A percentile compares a stretch with the other conserved stretches of the same genome.
phyloP scores from a whole-genome alignment of 2,329 filamentous ascomycete genomes.

The Arthrobotrys conoides region DNA sequence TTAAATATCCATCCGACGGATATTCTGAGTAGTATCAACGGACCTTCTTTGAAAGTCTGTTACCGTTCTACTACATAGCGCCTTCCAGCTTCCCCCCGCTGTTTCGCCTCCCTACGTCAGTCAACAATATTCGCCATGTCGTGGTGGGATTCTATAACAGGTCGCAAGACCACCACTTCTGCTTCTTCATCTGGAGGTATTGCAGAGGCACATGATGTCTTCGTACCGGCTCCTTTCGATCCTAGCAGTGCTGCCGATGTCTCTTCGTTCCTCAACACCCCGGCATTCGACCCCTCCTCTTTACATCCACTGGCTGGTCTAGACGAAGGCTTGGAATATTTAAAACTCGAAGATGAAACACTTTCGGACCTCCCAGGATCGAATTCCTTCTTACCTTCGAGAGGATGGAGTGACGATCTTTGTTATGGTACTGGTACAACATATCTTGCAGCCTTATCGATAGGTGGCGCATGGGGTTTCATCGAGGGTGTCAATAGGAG shows the following conservation, averaged over 20 bases:
- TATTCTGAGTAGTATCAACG: background rate
- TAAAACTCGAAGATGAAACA: constrained; percentile 90
- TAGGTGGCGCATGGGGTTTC: constrained; percentile 93
- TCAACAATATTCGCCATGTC: constrained; percentile 65
- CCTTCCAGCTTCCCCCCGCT: background rate
- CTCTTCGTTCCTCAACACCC: constrained; percentile 84
- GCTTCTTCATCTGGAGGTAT: constrained; percentile 70
- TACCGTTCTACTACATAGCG: background rate
- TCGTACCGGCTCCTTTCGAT: constrained; percentile 76
- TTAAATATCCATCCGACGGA: background rate
- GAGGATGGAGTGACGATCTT: constrained; percentile 97
- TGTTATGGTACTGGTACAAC: constrained; percentile 97
- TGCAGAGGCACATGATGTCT: constrained; percentile 68
- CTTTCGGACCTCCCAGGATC: constrained; percentile 88
- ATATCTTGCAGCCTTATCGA: constrained; percentile 86
- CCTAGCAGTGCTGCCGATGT: constrained; percentile 82
- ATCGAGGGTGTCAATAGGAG: constrained; percentile 86
- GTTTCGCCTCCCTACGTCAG: constrained; percentile 3
- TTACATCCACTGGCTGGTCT: constrained; percentile 94
- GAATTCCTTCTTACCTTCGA: constrained; percentile 89
- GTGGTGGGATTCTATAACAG: constrained; percentile 67
- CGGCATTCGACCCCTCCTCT: constrained; percentile 84
- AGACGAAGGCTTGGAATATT: constrained; percentile 94
- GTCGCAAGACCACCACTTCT: constrained; percentile 66
- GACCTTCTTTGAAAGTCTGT: background rate